These are phyloP conservation scores for Ascochyta lentis DNA, from an alignment of 2,329 filamentous ascomycete species.

Conservation along the genomic window DNA sequence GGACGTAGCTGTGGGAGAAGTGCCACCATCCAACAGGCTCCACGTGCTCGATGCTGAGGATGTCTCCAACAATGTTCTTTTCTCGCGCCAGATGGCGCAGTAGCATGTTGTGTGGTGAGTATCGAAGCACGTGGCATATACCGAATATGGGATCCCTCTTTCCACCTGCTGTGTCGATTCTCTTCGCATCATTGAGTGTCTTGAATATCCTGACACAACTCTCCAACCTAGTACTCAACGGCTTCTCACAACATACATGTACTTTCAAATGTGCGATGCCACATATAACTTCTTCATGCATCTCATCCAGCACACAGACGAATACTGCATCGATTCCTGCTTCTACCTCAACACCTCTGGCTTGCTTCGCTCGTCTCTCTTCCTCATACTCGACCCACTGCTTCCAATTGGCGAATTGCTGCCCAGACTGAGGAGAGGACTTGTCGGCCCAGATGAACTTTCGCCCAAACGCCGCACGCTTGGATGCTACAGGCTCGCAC, in stretches of 20 bases:
- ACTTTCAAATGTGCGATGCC: slow-evolving; percentile 72
- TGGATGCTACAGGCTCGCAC: slow-evolving; percentile 80
- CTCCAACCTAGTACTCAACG: slow-evolving; percentile 77
- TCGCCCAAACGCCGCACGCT: slow-evolving; percentile 73
- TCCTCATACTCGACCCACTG: slow-evolving; percentile 78
- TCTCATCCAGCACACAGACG: slow-evolving; percentile 83
- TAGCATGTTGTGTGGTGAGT: slow-evolving; percentile 90
- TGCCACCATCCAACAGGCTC: slow-evolving; percentile 98
- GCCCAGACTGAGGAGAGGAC: slow-evolving; percentile 55
- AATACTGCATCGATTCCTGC: slow-evolving; percentile 64
- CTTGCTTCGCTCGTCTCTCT: slow-evolving; percentile 61
- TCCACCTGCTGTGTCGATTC: slow-evolving; percentile 29
- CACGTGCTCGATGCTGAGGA: slow-evolving; percentile 86
- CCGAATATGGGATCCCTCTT: slow-evolving; percentile 69
- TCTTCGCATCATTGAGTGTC: slow-evolving; percentile 52
- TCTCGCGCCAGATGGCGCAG: slow-evolving; percentile 79
- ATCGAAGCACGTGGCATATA: slow-evolving; percentile 91
- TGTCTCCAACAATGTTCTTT: slow-evolving; percentile 79
- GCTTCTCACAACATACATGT: slow-evolving; percentile 96
- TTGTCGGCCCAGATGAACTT: slow-evolving; percentile 73
- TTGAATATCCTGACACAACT: slow-evolving; percentile 80
- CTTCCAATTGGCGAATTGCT: slow-evolving; percentile 76
- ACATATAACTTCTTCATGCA: slow-evolving; percentile 81
- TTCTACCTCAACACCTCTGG: slow-evolving; percentile 22
- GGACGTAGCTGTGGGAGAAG: slow-evolving; percentile 69